Percentiles rank a stretch among this genome's conserved stretches.
Evolutionary conservation across 2,329 filamentous ascomycete genomes (phyloP).

Genomic region (Aspergillus sp.): DNA sequence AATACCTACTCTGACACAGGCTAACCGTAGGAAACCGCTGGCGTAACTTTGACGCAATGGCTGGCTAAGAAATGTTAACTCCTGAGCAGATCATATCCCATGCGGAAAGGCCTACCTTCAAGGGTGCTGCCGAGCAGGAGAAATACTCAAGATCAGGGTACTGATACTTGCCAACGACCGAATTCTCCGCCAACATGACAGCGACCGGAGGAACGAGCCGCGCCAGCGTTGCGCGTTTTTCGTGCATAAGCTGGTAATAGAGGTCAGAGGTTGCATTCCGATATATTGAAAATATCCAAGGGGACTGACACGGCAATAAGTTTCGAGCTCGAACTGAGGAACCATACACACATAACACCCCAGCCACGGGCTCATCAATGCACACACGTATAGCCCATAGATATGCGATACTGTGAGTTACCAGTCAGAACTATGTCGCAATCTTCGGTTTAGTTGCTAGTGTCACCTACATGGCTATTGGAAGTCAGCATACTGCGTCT

Average conservation of each 20-base stretch:
- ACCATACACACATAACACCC: not conserved
- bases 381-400: not conserved
- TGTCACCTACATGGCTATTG: not conserved
- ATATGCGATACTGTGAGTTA: not conserved
- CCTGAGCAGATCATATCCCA: not conserved
- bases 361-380: not conserved
- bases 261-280: not conserved
- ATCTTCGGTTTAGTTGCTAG: not conserved
- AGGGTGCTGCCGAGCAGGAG: not conserved
- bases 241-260: not conserved
- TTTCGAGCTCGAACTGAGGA: not conserved
- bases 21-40: not conserved
- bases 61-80: not conserved
- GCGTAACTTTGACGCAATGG: not conserved
- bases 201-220: not conserved
- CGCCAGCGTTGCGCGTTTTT: not conserved
- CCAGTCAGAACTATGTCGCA: not conserved
- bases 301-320: not conserved
- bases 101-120: not conserved
- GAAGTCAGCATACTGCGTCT: not conserved
- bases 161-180: not conserved
- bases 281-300: not conserved
- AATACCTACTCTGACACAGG: not conserved
- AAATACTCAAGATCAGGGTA: not conserved
- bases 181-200: not conserved